Evolutionary conservation across 495 filamentous ascomycete genomes (phyloP).

Genomic region (Penicillium daleae): DNA sequence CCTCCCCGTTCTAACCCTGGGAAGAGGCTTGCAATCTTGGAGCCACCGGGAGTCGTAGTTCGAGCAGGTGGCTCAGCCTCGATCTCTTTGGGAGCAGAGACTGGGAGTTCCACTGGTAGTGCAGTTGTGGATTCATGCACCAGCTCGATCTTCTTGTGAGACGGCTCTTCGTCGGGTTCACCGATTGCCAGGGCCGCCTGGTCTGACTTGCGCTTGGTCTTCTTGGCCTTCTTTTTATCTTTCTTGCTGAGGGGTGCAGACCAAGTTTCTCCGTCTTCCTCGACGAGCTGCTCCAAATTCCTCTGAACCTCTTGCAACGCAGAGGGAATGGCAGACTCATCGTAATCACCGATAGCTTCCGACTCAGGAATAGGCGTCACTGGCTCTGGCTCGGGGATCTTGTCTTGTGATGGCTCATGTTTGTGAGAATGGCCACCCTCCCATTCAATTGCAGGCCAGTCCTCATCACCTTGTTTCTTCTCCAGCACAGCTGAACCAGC

Average conservation of each 20-base stretch:
- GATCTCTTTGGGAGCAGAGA: slow-evolving; percentile 18
- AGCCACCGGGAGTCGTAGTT: slow-evolving; percentile 31
- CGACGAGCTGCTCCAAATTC: slow-evolving; percentile 15
- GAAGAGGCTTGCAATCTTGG: slow-evolving; percentile 45
- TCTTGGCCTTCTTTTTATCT: slow-evolving; percentile 38
- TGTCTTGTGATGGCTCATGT: slow-evolving; percentile 30
- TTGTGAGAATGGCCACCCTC: slow-evolving; percentile 35
- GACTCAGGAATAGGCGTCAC: slow-evolving; percentile 33
- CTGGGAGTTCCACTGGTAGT: slow-evolving; percentile 10
- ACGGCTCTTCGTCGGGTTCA: slow-evolving; percentile 10
- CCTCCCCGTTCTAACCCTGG: slow-evolving; percentile 42
- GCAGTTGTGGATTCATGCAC: slow-evolving; percentile 14
- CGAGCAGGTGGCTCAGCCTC: slow-evolving; percentile 26
- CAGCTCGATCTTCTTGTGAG: slow-evolving; percentile 19
- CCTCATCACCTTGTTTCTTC: slow-evolving; percentile 31
- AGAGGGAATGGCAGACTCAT: slow-evolving; percentile 36
- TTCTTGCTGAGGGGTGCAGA: slow-evolving; percentile 29
- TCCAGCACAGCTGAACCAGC: slow-evolving; percentile 10
- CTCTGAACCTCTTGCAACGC: slow-evolving; percentile 27
- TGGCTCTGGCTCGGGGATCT: slow-evolving; percentile 31
- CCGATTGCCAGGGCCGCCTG: slow-evolving; percentile 16
- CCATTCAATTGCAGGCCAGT: slow-evolving; percentile 47
- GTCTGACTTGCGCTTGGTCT: slow-evolving; percentile 33
- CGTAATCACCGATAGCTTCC: slow-evolving; percentile 39
- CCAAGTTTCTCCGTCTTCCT: slow-evolving; percentile 22